A percentile compares a stretch with the other conserved stretches of the same genome.
These are phyloP conservation scores for Mycena indigotica DNA, from an alignment of 768 basidiomycete genomes.

Conservation along the genomic window DNA sequence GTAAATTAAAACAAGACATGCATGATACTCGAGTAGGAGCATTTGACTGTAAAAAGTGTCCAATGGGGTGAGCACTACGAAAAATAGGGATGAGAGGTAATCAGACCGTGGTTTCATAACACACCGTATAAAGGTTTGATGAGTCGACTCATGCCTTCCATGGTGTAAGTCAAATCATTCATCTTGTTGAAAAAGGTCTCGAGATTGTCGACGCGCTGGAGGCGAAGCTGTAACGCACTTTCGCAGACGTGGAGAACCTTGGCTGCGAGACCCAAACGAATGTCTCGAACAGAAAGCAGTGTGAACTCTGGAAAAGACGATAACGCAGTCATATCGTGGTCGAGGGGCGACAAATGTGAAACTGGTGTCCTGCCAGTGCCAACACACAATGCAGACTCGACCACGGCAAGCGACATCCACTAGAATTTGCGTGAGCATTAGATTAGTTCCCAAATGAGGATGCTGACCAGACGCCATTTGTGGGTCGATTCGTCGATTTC, in stretches of 20 bases:
- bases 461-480: slow-evolving; percentile 41
- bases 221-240: slow-evolving; percentile 33
- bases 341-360: slow-evolving; percentile 34
- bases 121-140: slow-evolving; percentile 41
- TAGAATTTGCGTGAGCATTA: slow-evolving; percentile 21
- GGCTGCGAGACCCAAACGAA: slow-evolving; percentile 39
- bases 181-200: slow-evolving; percentile 38
- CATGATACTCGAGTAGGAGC: slow-evolving; percentile 42
- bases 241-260: slow-evolving; percentile 38
- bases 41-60: slow-evolving; percentile 47
- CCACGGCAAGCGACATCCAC: slow-evolving; percentile 42
- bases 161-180: slow-evolving; percentile 31
- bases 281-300: slow-evolving; percentile 30
- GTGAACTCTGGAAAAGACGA: slow-evolving; percentile 25
- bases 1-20: slow-evolving; percentile 40
- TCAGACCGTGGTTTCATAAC: slow-evolving; percentile 5
- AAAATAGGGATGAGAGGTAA: slow-evolving; percentile 20
- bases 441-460: too few species aligned
- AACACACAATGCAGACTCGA: slow-evolving; percentile 45
- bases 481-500: slow-evolving; percentile 37
- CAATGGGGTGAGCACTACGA: slow-evolving; percentile 42
- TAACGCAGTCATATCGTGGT: slow-evolving; percentile 33
- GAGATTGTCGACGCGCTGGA: slow-evolving; percentile 30
- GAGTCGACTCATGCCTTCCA: slow-evolving; percentile 40
- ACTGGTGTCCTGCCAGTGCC: slow-evolving; percentile 46